phyloP scores from a whole-genome alignment of 257 asterid genomes.

The Scutellaria minor region DNA sequence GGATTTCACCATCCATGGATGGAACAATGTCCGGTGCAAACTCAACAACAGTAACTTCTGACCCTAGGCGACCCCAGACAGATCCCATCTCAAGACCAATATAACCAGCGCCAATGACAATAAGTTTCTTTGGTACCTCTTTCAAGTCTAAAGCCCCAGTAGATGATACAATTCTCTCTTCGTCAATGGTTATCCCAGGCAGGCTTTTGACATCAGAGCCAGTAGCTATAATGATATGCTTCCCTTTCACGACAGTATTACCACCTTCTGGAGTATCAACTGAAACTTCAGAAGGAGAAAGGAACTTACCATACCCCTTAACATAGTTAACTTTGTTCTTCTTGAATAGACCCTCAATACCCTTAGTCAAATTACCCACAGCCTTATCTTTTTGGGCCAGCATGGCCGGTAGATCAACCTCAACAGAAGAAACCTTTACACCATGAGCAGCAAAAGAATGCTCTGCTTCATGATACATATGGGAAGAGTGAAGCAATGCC shows the following conservation, averaged over 20 bases:
- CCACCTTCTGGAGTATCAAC: slow-evolving; percentile 80
- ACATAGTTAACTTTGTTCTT: slow-evolving; percentile 92
- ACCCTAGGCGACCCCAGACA: slow-evolving; percentile 94
- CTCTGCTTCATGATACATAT: slow-evolving; percentile 92
- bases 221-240: slow-evolving; percentile 73
- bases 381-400: slow-evolving; percentile 94
- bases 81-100: slow-evolving; percentile 98
- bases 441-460: slow-evolving; percentile 89
- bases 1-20: slow-evolving; percentile 83
- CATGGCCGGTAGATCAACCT: slow-evolving; percentile 93
- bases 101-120: slow-evolving; percentile 93
- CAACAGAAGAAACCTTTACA: slow-evolving; percentile 76
- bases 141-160: slow-evolving; percentile 52
- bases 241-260: slow-evolving; percentile 65
- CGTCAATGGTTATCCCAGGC: slow-evolving; percentile 48
- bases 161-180: slow-evolving; percentile 49
- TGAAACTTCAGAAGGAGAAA: slow-evolving; percentile 84
- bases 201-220: slow-evolving; percentile 61
- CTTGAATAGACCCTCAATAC: slow-evolving; percentile 94
- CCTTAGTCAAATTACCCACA: slow-evolving; percentile 79
- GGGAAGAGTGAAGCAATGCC: slow-evolving; percentile 98
- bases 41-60: slow-evolving; percentile 88
- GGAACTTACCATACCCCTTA: slow-evolving; percentile 86
- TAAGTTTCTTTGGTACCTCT: slow-evolving; percentile 74
- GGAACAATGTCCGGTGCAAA: slow-evolving; percentile 90